Evolutionary conservation across 306 rosid species (phyloP), one percentile per base, ranked within the genome.

Genomic region (Acacia melanoxylon): DNA sequence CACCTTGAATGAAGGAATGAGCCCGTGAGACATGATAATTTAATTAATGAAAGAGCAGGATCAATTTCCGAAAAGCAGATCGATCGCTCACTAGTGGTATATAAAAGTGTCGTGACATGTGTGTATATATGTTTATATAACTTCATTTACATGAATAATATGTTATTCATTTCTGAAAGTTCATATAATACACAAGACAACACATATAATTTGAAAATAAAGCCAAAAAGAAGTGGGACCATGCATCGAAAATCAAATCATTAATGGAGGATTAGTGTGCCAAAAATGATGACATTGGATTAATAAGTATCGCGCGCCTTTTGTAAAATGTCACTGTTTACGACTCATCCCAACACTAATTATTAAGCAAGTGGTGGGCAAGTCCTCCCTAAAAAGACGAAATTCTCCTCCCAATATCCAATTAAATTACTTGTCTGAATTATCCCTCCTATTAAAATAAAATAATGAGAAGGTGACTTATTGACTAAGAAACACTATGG

Each of bases 1-100:
- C 76, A 58, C 75, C 24, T 66, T 5, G 29, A 76, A 78, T 83
- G 76, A 76, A 80, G 49, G 42, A 70, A 44, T 65, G 17, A 68
- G 71, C 74, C 84, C 69, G 68, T 10, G 31, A 79, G 2, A 15
- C 25, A 6, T 11, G 42, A 54, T 54, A 20, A 6, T 19, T 8
- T 5, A 62, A 13, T 62, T 2, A 14, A 27, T 5, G 17, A n/a
- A n/a, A 11, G 63, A 22, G 29, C 63, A 46, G 51, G 51, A 46
- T 15, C 51, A 46, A 1, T n/a, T 58, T 58, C 29, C 62, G 1
- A 52, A 52, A 52, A 17, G 22, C 59, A 52, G 20, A 17, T 52
- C 61, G 24, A 52, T 52, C 19, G 61, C 61, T 19, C 61, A 20
- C 19, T 46, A 46, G 1, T 19, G 1, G n/a, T 48, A 51, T 52